Conservation (phyloP, 164 flowering plant species). For the Nymphaea colorata region DNA sequence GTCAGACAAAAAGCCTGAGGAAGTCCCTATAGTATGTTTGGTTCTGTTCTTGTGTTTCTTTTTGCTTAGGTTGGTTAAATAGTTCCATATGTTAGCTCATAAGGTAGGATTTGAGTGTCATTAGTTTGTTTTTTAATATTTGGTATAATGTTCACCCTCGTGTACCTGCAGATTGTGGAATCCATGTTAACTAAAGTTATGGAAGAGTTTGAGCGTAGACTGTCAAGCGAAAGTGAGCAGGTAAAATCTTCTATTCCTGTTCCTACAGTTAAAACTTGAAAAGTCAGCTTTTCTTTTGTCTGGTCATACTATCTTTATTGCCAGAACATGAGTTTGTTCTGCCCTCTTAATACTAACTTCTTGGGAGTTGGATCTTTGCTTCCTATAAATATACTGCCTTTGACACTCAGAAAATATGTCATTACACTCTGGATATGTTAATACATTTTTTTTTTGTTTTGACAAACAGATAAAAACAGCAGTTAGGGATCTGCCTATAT, state of each 20-base stretch:
- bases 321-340: no score
- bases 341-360: no score
- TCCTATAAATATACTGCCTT: no score
- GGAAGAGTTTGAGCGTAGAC: conserved; percentile 71
- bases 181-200: conserved; percentile 61
- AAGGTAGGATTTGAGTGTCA: neutral
- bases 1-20: conserved; percentile 80
- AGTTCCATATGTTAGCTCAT: neutral
- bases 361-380: no score
- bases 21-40: conserved; percentile 64
- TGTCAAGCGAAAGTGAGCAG: conserved; percentile 33
- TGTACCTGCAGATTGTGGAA: conserved; percentile 56
- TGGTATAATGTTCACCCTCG: no score
- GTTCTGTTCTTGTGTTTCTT: neutral
- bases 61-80: neutral
- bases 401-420: no score
- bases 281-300: neutral
- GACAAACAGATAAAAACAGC: conserved; percentile 8
- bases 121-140: neutral
- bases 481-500: conserved; percentile 6
- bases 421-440: no score
- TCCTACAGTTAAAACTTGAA: neutral
- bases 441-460: no score
- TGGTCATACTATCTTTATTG: no score
- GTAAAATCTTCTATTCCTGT: neutral